These are phyloP conservation scores for Periconia sp. DNA, from an alignment of 2,329 filamentous ascomycete genomes.

Conservation along the genomic window DNA sequence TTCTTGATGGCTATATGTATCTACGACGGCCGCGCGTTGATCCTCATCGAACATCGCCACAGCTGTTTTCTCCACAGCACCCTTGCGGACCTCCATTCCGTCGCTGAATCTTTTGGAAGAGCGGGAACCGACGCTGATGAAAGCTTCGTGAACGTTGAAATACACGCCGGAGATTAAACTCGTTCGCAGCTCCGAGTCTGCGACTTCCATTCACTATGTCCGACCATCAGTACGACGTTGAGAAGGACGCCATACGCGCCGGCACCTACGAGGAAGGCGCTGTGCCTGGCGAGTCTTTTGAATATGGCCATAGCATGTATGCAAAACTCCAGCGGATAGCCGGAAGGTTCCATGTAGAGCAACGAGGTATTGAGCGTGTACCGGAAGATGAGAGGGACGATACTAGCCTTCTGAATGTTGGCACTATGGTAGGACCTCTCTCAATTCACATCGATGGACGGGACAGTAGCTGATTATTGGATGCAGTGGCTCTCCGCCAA, in stretches of 20 bases:
- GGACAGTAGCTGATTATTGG: conserved; percentile 1
- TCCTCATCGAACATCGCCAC: too few species aligned
- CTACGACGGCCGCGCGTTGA: too few species aligned
- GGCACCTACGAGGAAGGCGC: conserved; percentile 49
- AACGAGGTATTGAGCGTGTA: conserved; percentile 77
- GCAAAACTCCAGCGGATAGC: conserved; percentile 68
- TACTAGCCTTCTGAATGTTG: conserved; percentile 68
- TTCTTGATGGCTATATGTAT: too few species aligned
- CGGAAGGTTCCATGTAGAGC: conserved; percentile 71
- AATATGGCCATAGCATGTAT: conserved; percentile 61
- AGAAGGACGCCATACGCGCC: conserved; percentile 29
- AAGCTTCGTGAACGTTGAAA: too few species aligned
- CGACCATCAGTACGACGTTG: conserved; percentile 28
- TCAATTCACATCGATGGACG: background rate
- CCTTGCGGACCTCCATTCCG: too few species aligned
- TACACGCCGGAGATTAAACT: too few species aligned
- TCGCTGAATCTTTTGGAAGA: too few species aligned
- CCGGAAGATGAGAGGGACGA: conserved; percentile 72
- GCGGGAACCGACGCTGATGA: too few species aligned
- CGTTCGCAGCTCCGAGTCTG: background rate
- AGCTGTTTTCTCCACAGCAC: too few species aligned
- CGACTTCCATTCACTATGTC: too few species aligned
- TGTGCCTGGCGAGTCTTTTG: conserved; percentile 65
- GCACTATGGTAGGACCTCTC: conserved; percentile 67
- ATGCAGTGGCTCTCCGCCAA: conserved; percentile 76